phyloP scores from a whole-genome alignment of 139 green algal species.

The Picochlorum sp. region DNA sequence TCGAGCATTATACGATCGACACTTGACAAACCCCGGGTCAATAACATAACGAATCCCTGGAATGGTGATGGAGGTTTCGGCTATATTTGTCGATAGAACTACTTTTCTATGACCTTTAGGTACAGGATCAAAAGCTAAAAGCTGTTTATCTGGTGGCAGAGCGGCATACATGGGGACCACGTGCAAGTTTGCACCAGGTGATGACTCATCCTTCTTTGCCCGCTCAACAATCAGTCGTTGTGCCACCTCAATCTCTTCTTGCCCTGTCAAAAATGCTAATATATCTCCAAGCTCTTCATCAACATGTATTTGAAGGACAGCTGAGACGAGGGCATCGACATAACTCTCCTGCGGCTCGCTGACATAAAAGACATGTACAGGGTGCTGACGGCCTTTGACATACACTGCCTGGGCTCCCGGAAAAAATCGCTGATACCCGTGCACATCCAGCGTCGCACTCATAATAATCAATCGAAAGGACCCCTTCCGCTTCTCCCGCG shows the following conservation, averaged over 20 bases:
- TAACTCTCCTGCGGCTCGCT: slow-evolving; percentile 74
- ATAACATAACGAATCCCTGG: slow-evolving; percentile 73
- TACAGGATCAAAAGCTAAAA: slow-evolving; percentile 63
- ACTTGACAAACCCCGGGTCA: slow-evolving; percentile 78
- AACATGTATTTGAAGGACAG: slow-evolving; percentile 68
- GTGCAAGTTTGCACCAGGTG: slow-evolving; percentile 14
- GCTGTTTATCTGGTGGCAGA: slow-evolving; percentile 70
- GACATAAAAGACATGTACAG: slow-evolving; percentile 71
- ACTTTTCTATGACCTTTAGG: slow-evolving; percentile 57
- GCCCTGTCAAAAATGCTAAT: slow-evolving; percentile 84
- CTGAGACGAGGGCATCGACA: slow-evolving; percentile 71
- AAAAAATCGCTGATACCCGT: slow-evolving; percentile 74
- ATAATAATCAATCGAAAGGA: slow-evolving; percentile 78
- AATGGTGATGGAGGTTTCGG: slow-evolving; percentile 90
- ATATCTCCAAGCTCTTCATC: slow-evolving; percentile 71
- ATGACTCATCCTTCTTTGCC: slow-evolving; percentile 11
- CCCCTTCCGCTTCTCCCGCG: slow-evolving; percentile 30
- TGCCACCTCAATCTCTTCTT: slow-evolving; percentile 80
- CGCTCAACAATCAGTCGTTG: slow-evolving; percentile 52
- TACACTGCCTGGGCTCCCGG: slow-evolving; percentile 39
- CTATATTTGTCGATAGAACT: slow-evolving; percentile 90
- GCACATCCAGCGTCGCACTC: slow-evolving; percentile 88
- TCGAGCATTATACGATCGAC: slow-evolving; percentile 60
- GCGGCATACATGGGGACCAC: slow-evolving; percentile 73
- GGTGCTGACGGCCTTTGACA: slow-evolving; percentile 65